Evolutionary conservation across 148 eudicot genomes (phyloP), one percentile per base, ranked within the genome.

Genomic region (Diospyros kaki): DNA sequence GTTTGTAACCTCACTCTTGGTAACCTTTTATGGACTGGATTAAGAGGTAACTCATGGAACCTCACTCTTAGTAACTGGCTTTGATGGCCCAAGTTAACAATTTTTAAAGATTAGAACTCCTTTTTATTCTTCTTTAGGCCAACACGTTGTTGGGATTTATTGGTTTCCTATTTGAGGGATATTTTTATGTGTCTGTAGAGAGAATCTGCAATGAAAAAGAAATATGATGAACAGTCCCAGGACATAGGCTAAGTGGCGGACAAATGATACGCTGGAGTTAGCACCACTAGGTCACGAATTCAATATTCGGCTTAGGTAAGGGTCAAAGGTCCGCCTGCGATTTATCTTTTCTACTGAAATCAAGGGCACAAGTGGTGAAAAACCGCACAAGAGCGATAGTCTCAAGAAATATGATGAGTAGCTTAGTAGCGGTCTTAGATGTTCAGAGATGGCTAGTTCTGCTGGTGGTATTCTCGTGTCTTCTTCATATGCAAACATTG

Each of bases 191-290:
- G 17, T 62, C 64, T 59, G 69, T 78, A 95, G 98, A 92, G 98
- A 73, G 97, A 95, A 83, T 80, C 88, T 73, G 98, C 94, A 41
- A 11, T 84, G 72, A 89, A 83, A 0, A 28, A 28, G 86, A 92
- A 95, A 74, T 73, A 74, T n/a, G 87, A 71, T 64, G 88, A 83
- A 63, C 79, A 81, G 46, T 28, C 28, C 0, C 28, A 28, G 28
- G 28, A 0, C 28, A 28, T 28, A 28, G 28, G 28, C 0, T 0
- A 28, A 28, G 28, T 28, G 28, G 28, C 28, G 28, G 28, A 0
- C 28, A 28, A 28, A 0, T 28, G 28, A 28, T 28, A 28, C 28
- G 28, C 28, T 28, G 28, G 28, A 28, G 28, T 28, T 28, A 28
- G 28, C 28, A 28, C 28, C 0, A 28, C 0, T 28, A 28, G 28